Evolutionary conservation across 2,329 filamentous ascomycete species (phyloP).

Genomic region (Colletotrichum musae): DNA sequence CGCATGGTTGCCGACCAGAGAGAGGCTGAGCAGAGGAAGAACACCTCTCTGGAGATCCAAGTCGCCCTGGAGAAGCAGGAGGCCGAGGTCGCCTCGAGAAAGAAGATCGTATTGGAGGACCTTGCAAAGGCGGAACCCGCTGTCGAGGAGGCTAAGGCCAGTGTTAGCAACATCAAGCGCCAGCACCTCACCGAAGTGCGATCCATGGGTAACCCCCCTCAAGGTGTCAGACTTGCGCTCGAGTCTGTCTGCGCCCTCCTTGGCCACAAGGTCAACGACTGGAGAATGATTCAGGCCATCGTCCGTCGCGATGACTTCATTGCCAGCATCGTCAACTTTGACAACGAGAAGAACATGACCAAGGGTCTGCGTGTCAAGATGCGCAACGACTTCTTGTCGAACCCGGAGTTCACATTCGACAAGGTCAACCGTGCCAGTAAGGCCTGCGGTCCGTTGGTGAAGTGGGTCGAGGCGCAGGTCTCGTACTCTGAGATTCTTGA

Average conservation of each 20-base stretch:
- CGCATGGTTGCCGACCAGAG: conserved; percentile 97
- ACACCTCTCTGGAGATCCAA: conserved; percentile 90
- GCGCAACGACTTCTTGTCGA: conserved; percentile 91
- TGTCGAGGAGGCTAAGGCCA: conserved; percentile 92
- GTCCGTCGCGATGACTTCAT: conserved; percentile 97
- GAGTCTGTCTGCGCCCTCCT: conserved; percentile 97
- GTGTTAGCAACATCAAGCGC: conserved; percentile 98
- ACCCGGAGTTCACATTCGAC: conserved; percentile 96
- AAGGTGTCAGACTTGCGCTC: conserved; percentile 90
- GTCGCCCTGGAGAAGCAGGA: conserved; percentile 90
- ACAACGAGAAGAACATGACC: conserved; percentile 97
- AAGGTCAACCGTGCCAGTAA: conserved; percentile 96
- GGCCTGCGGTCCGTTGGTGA: conserved; percentile 95
- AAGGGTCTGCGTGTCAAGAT: conserved; percentile 85
- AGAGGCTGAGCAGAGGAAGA: conserved; percentile 93
- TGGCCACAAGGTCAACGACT: conserved; percentile 89
- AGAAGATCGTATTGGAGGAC: conserved; percentile 88
- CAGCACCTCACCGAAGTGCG: conserved; percentile 97
- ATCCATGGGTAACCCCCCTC: conserved; percentile 94
- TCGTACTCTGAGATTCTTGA: conserved; percentile 98
- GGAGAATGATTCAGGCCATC: conserved; percentile 91
- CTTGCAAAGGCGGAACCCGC: conserved; percentile 93
- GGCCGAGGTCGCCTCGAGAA: conserved; percentile 85
- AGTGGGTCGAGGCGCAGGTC: conserved; percentile 97
- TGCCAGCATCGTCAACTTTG: conserved; percentile 95